Evolutionary conservation across 2,329 filamentous ascomycete genomes (phyloP), one percentile per base, ranked within the genome.

Genomic region (Colletotrichum sp.): DNA sequence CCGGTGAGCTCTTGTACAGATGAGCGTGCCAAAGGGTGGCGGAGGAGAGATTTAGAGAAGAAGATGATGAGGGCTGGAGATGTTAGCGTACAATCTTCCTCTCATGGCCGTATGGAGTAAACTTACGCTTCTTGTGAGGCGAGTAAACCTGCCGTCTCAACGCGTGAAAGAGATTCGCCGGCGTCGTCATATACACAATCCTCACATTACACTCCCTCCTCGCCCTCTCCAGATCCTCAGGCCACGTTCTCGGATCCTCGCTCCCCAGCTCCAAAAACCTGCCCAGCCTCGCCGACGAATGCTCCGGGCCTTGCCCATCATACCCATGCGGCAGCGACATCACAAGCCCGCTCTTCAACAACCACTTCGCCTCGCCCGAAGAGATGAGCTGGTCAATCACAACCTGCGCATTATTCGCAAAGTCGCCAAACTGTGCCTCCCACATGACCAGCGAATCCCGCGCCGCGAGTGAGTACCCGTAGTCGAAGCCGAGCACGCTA

Each of bases 121-220:
- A 90, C 94, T 92, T 90, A 96, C 95, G 97, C 90, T 99, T 99
- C 88, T 97, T 93, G 93, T 99, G 99, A 84, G 99, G 96, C 82
- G 97, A 93, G 90, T 98, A 96, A 93, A 99, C 98, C 88, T 99
- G 97, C 86, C 97, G 93, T 84, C 97, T 94, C 79, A 99, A 92
- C 79, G 96, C 93, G 87, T 99, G 97, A 93, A 99, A 99, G 83
- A 98, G 86, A 86, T 99, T 99, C 78, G 96, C 92, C 30, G 97
- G 97, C 60, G 94, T 94, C n/a, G 96, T 99, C 92, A 98, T 96
- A 90, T 96, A 98, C 71, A 93, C 95, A 84, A 99, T 94, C 88
- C 99, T 96, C 93, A 99, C 98, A 89, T 99, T 99, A 90, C 95
- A 98, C 87, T 99, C 97, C 88, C 99, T 97, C 88, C 99, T 96